Percentiles rank a stretch among this genome's conserved stretches.
These are phyloP conservation scores for Tricholoma hemisulphureum DNA, from an alignment of 768 basidiomycete species.

Conservation along the genomic window DNA sequence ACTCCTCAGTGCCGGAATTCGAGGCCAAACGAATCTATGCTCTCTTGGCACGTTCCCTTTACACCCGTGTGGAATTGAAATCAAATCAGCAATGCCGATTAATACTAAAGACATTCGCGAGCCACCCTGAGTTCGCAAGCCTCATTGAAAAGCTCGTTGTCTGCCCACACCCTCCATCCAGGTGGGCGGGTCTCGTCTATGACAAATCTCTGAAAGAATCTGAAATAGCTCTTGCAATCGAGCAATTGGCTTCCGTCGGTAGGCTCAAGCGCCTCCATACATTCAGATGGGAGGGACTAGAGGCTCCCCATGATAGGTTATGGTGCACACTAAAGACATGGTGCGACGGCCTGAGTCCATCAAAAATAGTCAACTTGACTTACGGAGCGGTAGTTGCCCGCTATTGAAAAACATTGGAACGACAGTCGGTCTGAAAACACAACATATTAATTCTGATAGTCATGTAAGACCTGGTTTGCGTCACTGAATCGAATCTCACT, in stretches of 20 bases:
- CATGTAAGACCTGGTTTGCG: constrained; percentile 6
- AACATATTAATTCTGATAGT: constrained; percentile 10
- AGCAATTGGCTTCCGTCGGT: constrained; percentile 9
- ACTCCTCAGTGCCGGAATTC: not conserved
- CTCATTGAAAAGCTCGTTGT: constrained; percentile 7
- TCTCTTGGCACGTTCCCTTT: constrained; percentile 9
- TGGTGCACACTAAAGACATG: constrained; percentile 15
- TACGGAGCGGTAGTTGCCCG: constrained; percentile 12
- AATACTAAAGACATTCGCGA: constrained; percentile 2
- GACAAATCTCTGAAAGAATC: constrained; percentile 11
- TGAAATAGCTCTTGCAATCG: constrained; percentile 8
- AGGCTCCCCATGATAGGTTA: constrained; percentile 15
- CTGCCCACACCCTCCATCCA: constrained; percentile 9
- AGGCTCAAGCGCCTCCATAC: constrained; percentile 8
- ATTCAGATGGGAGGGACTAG: constrained; percentile 20
- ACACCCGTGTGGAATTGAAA: constrained; percentile 13
- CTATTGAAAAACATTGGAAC: constrained; percentile 14
- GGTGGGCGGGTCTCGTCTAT: constrained; percentile 6
- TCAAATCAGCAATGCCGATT: constrained; percentile 8
- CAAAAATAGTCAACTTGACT: not conserved
- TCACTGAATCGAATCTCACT: not conserved
- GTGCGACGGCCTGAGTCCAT: constrained; percentile 1
- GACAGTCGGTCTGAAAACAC: constrained; percentile 15
- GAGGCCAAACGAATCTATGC: constrained; percentile 8
- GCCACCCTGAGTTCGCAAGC: constrained; percentile 1